Percentiles rank a stretch among this genome's conserved stretches.
These are phyloP conservation scores for Bacterosira constricta DNA, from an alignment of 108 stramenopile species.

Conservation along the genomic window DNA sequence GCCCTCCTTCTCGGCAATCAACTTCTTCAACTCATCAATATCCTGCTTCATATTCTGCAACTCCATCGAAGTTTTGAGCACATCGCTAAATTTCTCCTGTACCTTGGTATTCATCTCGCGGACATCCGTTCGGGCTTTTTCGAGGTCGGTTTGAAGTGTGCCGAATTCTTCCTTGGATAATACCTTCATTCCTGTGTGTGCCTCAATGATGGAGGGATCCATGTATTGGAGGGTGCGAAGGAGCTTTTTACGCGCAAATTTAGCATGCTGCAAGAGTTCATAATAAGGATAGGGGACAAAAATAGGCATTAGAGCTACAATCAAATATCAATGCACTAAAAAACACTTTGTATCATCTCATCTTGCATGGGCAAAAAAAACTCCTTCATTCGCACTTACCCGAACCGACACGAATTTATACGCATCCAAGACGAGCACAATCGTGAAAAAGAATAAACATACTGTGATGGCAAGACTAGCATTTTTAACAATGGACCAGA, in stretches of 20 bases:
- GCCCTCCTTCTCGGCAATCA: conserved; percentile 1
- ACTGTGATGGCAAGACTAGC: conserved; percentile 20
- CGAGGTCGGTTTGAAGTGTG: not conserved
- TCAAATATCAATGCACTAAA: not conserved
- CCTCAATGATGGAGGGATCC: conserved; percentile 44
- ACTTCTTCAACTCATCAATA: conserved; percentile 32
- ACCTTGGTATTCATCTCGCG: conserved; percentile 17
- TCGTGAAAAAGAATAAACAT: conserved; percentile 17
- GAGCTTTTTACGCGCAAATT: conserved; percentile 44
- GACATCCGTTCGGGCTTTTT: conserved; percentile 3
- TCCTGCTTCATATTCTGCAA: conserved; percentile 23
- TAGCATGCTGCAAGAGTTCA: conserved; percentile 21
- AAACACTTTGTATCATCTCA: not conserved
- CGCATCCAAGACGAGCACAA: conserved; percentile 33
- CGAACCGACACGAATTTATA: conserved; percentile 46
- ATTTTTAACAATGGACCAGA: conserved; percentile 41
- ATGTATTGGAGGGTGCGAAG: conserved; percentile 37
- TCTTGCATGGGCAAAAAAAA: not conserved
- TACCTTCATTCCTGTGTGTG: conserved; percentile 45
- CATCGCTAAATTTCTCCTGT: conserved; percentile 16
- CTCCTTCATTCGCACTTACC: conserved; percentile 16
- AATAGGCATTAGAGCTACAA: not conserved
- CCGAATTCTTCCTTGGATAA: conserved; percentile 24
- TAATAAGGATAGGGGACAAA: not conserved
- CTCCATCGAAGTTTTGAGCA: conserved; percentile 3